These are phyloP conservation scores for Spinellus fusiger DNA, from an alignment of 192 early-diverging fungal species.

Conservation along the genomic window DNA sequence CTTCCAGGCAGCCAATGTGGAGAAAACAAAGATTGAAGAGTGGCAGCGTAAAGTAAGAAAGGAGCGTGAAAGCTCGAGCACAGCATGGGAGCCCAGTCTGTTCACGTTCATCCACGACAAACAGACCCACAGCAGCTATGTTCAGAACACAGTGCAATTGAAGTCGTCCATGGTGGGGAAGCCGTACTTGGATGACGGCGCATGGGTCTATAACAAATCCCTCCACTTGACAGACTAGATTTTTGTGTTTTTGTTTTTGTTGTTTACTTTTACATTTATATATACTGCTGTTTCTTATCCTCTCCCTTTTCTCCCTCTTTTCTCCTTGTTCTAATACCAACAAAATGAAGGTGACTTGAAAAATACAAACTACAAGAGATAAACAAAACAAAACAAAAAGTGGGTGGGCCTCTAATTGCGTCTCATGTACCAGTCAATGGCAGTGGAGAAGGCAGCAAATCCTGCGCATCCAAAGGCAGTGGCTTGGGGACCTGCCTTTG, in stretches of 20 bases:
- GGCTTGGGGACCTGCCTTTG: conserved; percentile 69
- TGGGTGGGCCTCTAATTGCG: conserved; percentile 26
- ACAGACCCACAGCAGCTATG: conserved; percentile 4
- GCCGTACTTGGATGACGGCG: conserved; percentile 21
- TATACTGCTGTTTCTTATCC: too few relatives aligned
- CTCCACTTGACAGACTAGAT: conserved; percentile 22
- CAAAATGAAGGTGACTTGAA: too few relatives aligned
- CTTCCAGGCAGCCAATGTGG: conserved; percentile 56
- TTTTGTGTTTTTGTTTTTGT: too few relatives aligned
- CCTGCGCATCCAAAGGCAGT: conserved; percentile 78
- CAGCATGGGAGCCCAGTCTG: conserved; percentile 28
- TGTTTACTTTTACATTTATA: too few relatives aligned
- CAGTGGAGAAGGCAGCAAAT: conserved; percentile 92
- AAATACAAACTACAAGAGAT: background rate
- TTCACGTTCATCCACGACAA: conserved; percentile 25
- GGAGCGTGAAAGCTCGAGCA: conserved; percentile 47
- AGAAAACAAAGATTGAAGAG: conserved; percentile 68
- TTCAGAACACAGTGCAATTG: background rate
- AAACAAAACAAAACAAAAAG: background rate
- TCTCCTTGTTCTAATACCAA: too few relatives aligned
- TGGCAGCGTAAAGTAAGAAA: conserved; percentile 56
- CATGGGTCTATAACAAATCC: conserved; percentile 27
- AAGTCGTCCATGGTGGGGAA: conserved; percentile 6
- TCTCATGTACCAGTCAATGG: conserved; percentile 87
- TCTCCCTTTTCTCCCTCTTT: too few relatives aligned